Percentiles rank a stretch among this genome's conserved stretches.
Evolutionary conservation across 768 basidiomycete species (phyloP).

Genomic region (Mycena rebaudengoi): DNA sequence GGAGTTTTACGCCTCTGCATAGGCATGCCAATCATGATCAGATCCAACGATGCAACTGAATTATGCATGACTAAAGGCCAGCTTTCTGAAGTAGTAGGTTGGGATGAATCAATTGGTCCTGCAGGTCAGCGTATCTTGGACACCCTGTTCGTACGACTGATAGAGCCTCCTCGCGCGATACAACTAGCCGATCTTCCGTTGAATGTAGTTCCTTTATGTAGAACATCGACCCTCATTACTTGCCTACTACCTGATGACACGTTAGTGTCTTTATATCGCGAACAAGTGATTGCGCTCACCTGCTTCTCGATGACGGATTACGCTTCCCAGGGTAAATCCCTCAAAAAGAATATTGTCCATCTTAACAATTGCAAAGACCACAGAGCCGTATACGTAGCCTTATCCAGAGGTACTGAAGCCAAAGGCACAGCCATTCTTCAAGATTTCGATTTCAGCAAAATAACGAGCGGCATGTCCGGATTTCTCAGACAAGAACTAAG

Average conservation of each 20-base stretch:
- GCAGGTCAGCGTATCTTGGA: slow-evolving; percentile 30
- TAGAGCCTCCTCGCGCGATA: slow-evolving; percentile 31
- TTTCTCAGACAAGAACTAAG: slow-evolving; percentile 42
- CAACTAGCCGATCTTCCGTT: too few species aligned
- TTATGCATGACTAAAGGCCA: too few species aligned
- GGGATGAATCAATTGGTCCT: slow-evolving; percentile 25
- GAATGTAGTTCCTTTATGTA: slow-evolving; percentile 39
- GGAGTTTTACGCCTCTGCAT: slow-evolving; percentile 37
- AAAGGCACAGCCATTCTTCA: slow-evolving; percentile 37
- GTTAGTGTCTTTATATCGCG: too few species aligned
- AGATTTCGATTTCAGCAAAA: slow-evolving; percentile 31
- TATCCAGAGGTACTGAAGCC: slow-evolving; percentile 34
- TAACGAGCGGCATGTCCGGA: slow-evolving; percentile 36
- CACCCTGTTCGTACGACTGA: slow-evolving; percentile 38
- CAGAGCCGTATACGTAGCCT: slow-evolving; percentile 39
- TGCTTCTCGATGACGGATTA: slow-evolving; percentile 47
- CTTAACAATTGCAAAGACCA: too few species aligned
- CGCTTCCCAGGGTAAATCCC: slow-evolving; percentile 44
- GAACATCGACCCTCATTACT: not conserved
- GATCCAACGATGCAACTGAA: too few species aligned
- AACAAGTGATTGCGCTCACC: too few species aligned
- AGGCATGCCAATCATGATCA: slow-evolving; percentile 44
- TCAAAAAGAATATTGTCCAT: slow-evolving; percentile 35
- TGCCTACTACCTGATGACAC: slow-evolving; percentile 25
- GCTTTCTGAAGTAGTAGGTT: slow-evolving; percentile 36